Conservation (phyloP, 495 filamentous ascomycete genomes). For the Aspergillus bridgeri region DNA sequence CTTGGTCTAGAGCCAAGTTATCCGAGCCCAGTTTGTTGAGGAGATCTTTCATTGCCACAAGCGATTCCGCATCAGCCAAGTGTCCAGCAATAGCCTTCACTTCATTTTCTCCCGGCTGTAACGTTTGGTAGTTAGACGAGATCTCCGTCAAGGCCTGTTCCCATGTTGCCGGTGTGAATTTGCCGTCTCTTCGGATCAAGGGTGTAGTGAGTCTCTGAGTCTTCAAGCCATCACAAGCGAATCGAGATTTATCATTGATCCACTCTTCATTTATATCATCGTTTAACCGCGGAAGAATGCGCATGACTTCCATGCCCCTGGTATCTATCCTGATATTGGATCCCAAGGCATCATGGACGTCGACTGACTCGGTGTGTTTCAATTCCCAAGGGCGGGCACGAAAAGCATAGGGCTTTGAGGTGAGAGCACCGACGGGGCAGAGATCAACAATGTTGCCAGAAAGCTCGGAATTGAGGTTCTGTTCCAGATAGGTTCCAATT, state of each 20-base stretch:
- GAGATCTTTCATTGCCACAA: slow-evolving; percentile 95
- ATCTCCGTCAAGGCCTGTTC: slow-evolving; percentile 90
- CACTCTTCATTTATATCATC: slow-evolving; percentile 99
- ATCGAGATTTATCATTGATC: slow-evolving; percentile 98
- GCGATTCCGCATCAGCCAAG: slow-evolving; percentile 82
- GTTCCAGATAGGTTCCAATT: slow-evolving; percentile 96
- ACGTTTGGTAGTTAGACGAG: slow-evolving; percentile 65
- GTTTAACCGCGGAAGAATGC: slow-evolving; percentile 85
- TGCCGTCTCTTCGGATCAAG: slow-evolving; percentile 78
- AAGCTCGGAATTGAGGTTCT: slow-evolving; percentile 84
- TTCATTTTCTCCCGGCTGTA: slow-evolving; percentile 80
- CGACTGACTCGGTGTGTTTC: slow-evolving; percentile 87
- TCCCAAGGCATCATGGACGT: slow-evolving; percentile 87
- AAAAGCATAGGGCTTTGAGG: slow-evolving; percentile 97
- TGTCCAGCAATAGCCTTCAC: slow-evolving; percentile 94
- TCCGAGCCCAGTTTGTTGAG: slow-evolving; percentile 94
- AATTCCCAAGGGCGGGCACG: slow-evolving; percentile 95
- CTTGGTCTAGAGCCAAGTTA: slow-evolving; percentile 90
- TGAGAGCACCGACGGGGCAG: slow-evolving; percentile 93
- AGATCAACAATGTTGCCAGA: slow-evolving; percentile 98
- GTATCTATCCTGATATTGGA: slow-evolving; percentile 93
- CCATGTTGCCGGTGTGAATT: slow-evolving; percentile 89
- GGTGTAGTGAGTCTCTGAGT: slow-evolving; percentile 92
- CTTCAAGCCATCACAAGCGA: slow-evolving; percentile 95
- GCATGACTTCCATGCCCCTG: slow-evolving; percentile 94